phyloP scores from a whole-genome alignment of 1,284 basidiomycete genomes.

The Bjerkandera adusta region DNA sequence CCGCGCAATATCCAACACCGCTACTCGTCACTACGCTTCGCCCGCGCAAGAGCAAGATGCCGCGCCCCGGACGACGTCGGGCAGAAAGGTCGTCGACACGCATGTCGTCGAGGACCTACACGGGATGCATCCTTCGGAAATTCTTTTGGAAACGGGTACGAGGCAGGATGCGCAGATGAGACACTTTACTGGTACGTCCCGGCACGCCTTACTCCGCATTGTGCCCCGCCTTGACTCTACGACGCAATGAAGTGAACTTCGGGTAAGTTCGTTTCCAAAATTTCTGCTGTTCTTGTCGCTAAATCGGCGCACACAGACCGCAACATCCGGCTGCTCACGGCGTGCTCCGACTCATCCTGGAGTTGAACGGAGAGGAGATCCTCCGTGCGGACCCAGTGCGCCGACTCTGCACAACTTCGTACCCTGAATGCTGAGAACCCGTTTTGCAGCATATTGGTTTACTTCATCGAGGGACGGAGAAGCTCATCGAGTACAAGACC shows the following conservation, averaged over 20 bases:
- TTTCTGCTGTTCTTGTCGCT: neutral
- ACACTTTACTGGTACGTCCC: conserved; percentile 81
- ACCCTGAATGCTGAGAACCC: conserved; percentile 6
- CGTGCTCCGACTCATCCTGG: conserved; percentile 96
- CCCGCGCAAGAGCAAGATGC: conserved; percentile 8
- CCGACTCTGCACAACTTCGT: conserved; percentile 17
- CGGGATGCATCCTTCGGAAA: conserved; percentile 71
- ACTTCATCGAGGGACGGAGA: conserved; percentile 96
- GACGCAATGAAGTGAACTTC: conserved; percentile 71
- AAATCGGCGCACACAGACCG: conserved; percentile 48
- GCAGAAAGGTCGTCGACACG: conserved; percentile 49
- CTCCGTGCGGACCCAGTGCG: conserved; percentile 85
- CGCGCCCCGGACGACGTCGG: conserved; percentile 32
- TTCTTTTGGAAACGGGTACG: conserved; percentile 73
- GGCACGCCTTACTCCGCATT: conserved; percentile 11
- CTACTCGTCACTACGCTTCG: conserved; percentile 20
- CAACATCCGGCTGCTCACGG: conserved; percentile 99
- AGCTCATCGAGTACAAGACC: conserved; percentile 99
- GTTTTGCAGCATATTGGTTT: conserved; percentile 86
- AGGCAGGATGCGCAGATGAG: conserved; percentile 82
- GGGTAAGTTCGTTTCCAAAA: conserved; percentile 49
- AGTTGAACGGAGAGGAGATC: conserved; percentile 97
- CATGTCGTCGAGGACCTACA: conserved; percentile 84
- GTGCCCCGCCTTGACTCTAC: neutral
- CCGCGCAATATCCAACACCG: conserved; percentile 23